Evolutionary conservation across 345 rosid species (phyloP).

Genomic region (Heritiera littoralis): DNA sequence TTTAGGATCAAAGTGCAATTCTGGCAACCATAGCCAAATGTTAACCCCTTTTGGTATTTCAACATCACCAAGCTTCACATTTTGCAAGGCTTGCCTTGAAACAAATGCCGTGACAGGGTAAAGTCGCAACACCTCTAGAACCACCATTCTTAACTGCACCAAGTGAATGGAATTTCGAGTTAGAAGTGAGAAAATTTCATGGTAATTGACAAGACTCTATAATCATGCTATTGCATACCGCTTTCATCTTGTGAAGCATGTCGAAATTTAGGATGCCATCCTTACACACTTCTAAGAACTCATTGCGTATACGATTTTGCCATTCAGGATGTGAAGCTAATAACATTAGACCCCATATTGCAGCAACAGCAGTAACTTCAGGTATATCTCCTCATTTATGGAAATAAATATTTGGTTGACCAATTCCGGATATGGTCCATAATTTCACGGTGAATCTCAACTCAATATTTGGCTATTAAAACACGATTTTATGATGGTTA

Average conservation of each 20-base stretch:
- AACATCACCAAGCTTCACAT: conserved; percentile 14
- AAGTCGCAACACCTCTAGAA: conserved; percentile 27
- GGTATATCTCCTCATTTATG: too few relatives aligned
- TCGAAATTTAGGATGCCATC: not conserved
- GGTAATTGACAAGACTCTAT: not conserved
- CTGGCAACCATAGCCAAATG: conserved; percentile 7
- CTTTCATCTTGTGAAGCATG: conserved; percentile 15
- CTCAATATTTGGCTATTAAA: too few relatives aligned
- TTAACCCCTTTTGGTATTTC: conserved; percentile 20
- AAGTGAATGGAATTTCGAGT: not conserved
- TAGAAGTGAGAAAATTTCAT: not conserved
- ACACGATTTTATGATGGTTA: too few relatives aligned
- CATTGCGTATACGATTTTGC: conserved; percentile 17
- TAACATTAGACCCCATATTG: conserved; percentile 23
- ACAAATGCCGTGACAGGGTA: conserved; percentile 20
- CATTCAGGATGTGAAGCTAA: conserved; percentile 19
- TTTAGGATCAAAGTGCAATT: conserved; percentile 19
- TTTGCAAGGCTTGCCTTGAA: conserved; percentile 21
- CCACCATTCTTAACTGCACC: conserved; percentile 25
- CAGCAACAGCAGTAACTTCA: conserved; percentile 13
- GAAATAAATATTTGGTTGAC: too few relatives aligned
- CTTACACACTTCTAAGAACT: conserved; percentile 10
- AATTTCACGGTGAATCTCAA: too few relatives aligned
- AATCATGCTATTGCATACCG: not conserved
- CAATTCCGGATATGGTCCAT: too few relatives aligned